Evolutionary conservation across 495 filamentous ascomycete genomes (phyloP), one percentile per base, ranked within the genome.

Genomic region (Eremomyces bilateralis): DNA sequence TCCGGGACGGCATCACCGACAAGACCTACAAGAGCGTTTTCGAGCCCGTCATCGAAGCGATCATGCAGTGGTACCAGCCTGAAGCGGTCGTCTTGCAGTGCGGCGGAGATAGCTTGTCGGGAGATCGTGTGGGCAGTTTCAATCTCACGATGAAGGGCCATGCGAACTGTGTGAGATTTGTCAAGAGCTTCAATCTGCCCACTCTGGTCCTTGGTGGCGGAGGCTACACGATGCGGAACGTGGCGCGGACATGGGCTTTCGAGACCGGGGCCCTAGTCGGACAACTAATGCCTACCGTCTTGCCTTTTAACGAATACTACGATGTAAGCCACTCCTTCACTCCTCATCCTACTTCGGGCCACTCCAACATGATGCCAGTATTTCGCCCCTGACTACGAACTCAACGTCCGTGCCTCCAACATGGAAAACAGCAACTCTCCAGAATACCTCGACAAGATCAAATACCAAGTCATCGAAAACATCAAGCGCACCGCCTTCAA

Each of bases 221-320:
- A 45, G 88, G 88, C 15, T 99, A 99, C 53, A 99, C 90, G 4
- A 99, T 99, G 88, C 72, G 88, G 19, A 99, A 99, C 41, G 88
- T 99, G 20, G 80, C 85, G 15, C 74, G 90, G 37, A 93, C 88
- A 3, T 99, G 88, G 88, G 84, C 88, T 3, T 95, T 71, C 50
- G 88, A 99, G 53, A 95, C 88, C 4, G 90, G 90, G 39, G 64
- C 80, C 20, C 68, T 95, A 15, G 80, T 95, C 12, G 80, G 78
- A 21, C 67, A 80, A 18, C 64, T 73, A 33, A 74, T 99, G 58
- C 64, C 65, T 11, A 64, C 76, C 1, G 71, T 80, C 1, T 61
- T 99, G n/a, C 88, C 88, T 0, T 99, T 78, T 51, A 95, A 93
- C 37, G 88, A 99, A 47, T 99, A 95, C 51, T 99, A 99, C 52